Evolutionary conservation across 306 rosid genomes (phyloP).

Genomic region (Glycine latifolia): DNA sequence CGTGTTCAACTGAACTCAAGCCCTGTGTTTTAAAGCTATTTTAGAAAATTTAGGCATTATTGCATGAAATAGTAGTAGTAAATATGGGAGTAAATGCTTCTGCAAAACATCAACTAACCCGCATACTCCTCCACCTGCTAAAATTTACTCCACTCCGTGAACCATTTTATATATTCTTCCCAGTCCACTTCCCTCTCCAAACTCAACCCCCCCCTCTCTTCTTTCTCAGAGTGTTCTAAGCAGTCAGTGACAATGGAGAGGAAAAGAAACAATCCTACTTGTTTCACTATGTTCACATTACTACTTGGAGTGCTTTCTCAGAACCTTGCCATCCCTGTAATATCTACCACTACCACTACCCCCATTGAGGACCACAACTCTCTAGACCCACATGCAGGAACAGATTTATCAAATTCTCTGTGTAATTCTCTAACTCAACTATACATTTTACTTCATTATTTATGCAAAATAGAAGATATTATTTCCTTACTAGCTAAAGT

Average conservation of each 20-base stretch:
- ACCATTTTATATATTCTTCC: conserved; percentile 58
- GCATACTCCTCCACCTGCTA: conserved; percentile 74
- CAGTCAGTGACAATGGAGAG: conserved; percentile 52
- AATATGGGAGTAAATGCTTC: conserved; percentile 78
- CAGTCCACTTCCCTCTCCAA: conserved; percentile 44
- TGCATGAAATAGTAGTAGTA: conserved; percentile 49
- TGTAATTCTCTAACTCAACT: conserved; percentile 47
- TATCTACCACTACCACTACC: conserved; percentile 54
- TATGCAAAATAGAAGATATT: conserved; percentile 18
- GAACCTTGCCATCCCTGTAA: conserved; percentile 62
- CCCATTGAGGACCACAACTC: conserved; percentile 63
- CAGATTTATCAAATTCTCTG: conserved; percentile 57
- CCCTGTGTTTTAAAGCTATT: conserved; percentile 23
- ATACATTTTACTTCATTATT: conserved; percentile 18
- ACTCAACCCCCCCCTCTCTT: conserved; percentile 29
- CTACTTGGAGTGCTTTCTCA: conserved; percentile 71
- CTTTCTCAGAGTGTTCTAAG: not conserved
- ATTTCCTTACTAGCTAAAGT: conserved; percentile 31
- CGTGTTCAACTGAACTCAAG: conserved; percentile 20
- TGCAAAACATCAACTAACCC: conserved; percentile 79
- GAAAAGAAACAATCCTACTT: conserved; percentile 54
- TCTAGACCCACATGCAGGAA: conserved; percentile 62
- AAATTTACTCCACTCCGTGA: conserved; percentile 69
- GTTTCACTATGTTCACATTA: conserved; percentile 59
- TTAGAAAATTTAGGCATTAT: conserved; percentile 44